Evolutionary conservation across 768 basidiomycete genomes (phyloP).

Genomic region (Boletus vermiculosoides): DNA sequence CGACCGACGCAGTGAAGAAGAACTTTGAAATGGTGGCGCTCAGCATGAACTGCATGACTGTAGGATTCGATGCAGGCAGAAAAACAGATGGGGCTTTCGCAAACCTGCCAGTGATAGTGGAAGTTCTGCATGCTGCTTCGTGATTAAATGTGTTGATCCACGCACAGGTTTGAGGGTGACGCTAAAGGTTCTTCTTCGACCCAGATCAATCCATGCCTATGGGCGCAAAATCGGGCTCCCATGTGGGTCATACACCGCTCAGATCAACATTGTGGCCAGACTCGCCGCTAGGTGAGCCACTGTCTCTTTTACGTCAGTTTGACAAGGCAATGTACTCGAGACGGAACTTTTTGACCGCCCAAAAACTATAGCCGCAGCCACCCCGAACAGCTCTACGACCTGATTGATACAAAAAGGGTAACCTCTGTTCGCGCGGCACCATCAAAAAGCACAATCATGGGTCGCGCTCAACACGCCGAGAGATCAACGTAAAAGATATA

Average conservation of each 20-base stretch:
- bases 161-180: not conserved
- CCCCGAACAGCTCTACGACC: not conserved
- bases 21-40: not conserved
- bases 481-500: not conserved
- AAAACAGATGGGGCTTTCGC: not conserved
- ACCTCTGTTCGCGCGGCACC: not conserved
- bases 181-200: not conserved
- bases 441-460: not conserved
- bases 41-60: constrained; percentile 7
- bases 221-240: not conserved
- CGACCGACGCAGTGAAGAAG: not conserved
- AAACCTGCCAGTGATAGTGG: not conserved
- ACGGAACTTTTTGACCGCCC: not conserved
- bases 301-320: constrained; percentile 5
- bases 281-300: not conserved
- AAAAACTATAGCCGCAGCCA: not conserved
- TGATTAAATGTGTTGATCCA: not conserved
- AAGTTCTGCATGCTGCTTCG: not conserved
- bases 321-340: not conserved
- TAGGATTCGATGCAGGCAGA: not conserved
- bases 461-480: not conserved
- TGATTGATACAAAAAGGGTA: not conserved
- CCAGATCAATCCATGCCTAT: not conserved
- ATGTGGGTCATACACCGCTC: constrained; percentile 4
- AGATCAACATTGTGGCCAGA: not conserved